Base-by-base conservation (phyloP, 331 rosid genomes). In the Acacia pycnantha region DNA sequence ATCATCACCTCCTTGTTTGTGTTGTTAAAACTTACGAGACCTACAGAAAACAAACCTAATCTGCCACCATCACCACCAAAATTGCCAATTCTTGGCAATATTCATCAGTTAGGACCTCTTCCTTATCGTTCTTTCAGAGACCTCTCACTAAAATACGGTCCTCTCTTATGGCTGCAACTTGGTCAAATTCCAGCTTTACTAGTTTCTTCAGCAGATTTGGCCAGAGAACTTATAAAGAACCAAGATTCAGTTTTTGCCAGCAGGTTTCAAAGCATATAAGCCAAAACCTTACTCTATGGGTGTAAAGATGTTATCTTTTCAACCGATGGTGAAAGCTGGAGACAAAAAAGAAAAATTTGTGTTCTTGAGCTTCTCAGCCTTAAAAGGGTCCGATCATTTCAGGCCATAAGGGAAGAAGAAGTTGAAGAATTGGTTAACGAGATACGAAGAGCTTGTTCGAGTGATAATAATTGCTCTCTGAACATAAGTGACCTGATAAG, bases 1-100 rank as follows among this genome's bases (percentile, higher is more conserved):
- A 29, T 86, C 77, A 21, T 86, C 84, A 33, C 35, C 82, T 24
- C 70, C 19, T 65, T 69, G 26, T 37, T 37, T 37, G 64, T 82
- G 54, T 37, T 5, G 6, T 50, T 74, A 18, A 79, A 76, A 22
- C 58, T 72, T 41, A 53, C 2, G n/a, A 54, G 11, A 54, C 78
- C 22, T 5, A 70, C 5, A 46, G 24, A 14, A 22, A 5, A 6
- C 41, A 88, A 79, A 79, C 1, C 0, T 10, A 82, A 71, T n/a
- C 78, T 74, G 26, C 86, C 84, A 54, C 82, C 86, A 54, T 82
- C 79, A 11, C 88, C 86, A n/a, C 79, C 81, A 0, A 85, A 35
- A 71, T 77, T 82, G 27, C 91, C 89, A 1, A 10, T 86, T 2
- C 83, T 86, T 1, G 91, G 93, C 21, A 86, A 89, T 53, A 84